Percentiles rank a stretch among this genome's conserved stretches.
These are phyloP conservation scores for Monosporozyma siamensis DNA, from an alignment of 805 yeast species.

Conservation along the genomic window DNA sequence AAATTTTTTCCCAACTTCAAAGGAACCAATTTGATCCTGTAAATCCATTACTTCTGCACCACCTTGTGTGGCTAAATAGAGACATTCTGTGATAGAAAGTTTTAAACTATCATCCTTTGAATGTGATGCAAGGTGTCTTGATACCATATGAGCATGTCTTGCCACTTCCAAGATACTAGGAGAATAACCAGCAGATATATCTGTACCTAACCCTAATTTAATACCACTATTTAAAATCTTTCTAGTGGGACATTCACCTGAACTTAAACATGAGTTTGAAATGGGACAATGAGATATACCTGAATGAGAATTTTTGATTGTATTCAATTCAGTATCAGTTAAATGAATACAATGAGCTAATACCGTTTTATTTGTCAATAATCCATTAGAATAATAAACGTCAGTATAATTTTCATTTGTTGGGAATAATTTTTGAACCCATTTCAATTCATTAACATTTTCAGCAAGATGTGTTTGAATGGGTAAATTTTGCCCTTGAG, in stretches of 20 bases:
- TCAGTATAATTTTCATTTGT: slow-evolving; percentile 58
- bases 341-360: slow-evolving; percentile 87
- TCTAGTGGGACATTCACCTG: slow-evolving; percentile 82
- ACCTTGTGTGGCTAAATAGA: slow-evolving; percentile 78
- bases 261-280: slow-evolving; percentile 76
- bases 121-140: slow-evolving; percentile 60
- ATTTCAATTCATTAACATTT: slow-evolving; percentile 60
- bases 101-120: slow-evolving; percentile 33
- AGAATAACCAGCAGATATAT: slow-evolving; percentile 68
- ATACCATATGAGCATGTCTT: slow-evolving; percentile 60
- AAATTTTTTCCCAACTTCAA: slow-evolving; percentile 68
- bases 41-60: slow-evolving; percentile 74
- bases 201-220: slow-evolving; percentile 76
- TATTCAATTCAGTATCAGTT: slow-evolving; percentile 48
- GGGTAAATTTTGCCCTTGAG: slow-evolving; percentile 42
- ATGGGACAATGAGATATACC: slow-evolving; percentile 93
- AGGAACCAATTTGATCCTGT: slow-evolving; percentile 52
- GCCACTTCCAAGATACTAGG: slow-evolving; percentile 57
- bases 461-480: slow-evolving; percentile 91
- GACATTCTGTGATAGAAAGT: slow-evolving; percentile 57
- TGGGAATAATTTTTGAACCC: slow-evolving; percentile 70
- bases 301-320: slow-evolving; percentile 45
- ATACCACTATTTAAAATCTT: slow-evolving; percentile 54
- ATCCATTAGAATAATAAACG: slow-evolving; percentile 58
- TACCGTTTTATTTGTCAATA: slow-evolving; percentile 58